phyloP scores from a whole-genome alignment of 2,329 filamentous ascomycete genomes.

The Fusarium virguliforme region DNA sequence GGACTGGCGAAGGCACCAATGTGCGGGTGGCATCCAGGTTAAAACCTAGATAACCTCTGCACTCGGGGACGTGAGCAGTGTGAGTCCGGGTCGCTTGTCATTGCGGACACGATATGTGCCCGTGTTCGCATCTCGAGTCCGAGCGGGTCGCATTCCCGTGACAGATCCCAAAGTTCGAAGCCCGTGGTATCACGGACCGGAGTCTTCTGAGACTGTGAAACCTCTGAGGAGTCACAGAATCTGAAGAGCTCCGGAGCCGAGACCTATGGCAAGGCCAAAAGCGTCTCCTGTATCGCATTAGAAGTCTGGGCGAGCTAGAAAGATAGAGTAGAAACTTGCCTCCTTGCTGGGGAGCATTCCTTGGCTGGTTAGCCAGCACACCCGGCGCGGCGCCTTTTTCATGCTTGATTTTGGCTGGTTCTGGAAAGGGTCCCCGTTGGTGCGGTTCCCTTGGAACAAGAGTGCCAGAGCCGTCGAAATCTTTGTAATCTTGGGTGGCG shows the following conservation, averaged over 20 bases:
- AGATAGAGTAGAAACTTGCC: background rate
- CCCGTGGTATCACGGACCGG: background rate
- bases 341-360: background rate
- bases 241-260: background rate
- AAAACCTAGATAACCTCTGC: too few species aligned
- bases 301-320: background rate
- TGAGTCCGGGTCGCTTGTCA: constrained; percentile 38
- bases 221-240: background rate
- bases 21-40: constrained; percentile 25
- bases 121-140: background rate
- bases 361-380: background rate
- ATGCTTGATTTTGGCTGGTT: background rate
- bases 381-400: background rate
- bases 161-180: constrained; percentile 12
- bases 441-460: background rate
- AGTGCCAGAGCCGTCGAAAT: background rate
- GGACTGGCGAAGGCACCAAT: constrained; percentile 29
- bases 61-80: too few species aligned
- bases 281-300: background rate
- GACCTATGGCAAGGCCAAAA: background rate
- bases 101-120: constrained; percentile 43
- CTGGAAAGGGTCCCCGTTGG: background rate
- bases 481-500: background rate
- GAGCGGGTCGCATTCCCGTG: constrained; percentile 52
- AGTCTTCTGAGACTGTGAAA: background rate